Evolutionary conservation across 2,329 filamentous ascomycete species (phyloP).

Genomic region (Sporothrix globosa): DNA sequence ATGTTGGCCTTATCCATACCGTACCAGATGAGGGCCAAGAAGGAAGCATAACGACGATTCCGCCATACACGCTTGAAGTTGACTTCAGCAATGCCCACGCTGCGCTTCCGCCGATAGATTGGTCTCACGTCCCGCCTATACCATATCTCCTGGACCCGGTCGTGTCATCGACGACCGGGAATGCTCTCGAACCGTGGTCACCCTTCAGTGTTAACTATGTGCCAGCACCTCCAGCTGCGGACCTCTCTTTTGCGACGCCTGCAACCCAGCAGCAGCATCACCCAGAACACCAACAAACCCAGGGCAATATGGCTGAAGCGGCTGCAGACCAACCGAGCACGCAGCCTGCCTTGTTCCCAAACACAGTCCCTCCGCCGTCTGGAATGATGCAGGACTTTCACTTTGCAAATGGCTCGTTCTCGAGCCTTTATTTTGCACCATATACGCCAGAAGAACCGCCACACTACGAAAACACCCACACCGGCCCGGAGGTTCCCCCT

Average conservation of each 20-base stretch:
- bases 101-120: not conserved
- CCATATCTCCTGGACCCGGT: not conserved
- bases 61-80: not conserved
- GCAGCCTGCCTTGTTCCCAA: not conserved
- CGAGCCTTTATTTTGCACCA: not conserved
- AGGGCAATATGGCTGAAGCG: not conserved
- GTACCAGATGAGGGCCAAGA: not conserved
- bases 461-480: too few relatives aligned
- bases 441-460: not conserved
- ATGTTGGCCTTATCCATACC: not conserved
- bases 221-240: too few relatives aligned
- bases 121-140: not conserved
- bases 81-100: constrained; percentile 6
- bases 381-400: constrained; percentile 3
- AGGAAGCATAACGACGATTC: not conserved
- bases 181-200: not conserved
- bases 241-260: too few relatives aligned
- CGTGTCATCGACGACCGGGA: not conserved
- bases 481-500: not conserved
- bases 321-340: not conserved
- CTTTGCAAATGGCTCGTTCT: not conserved
- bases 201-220: not conserved
- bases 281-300: not conserved
- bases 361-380: not conserved
- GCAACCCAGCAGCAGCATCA: not conserved